Conservation (phyloP, 768 basidiomycete species). For the Boletus fagicola region DNA sequence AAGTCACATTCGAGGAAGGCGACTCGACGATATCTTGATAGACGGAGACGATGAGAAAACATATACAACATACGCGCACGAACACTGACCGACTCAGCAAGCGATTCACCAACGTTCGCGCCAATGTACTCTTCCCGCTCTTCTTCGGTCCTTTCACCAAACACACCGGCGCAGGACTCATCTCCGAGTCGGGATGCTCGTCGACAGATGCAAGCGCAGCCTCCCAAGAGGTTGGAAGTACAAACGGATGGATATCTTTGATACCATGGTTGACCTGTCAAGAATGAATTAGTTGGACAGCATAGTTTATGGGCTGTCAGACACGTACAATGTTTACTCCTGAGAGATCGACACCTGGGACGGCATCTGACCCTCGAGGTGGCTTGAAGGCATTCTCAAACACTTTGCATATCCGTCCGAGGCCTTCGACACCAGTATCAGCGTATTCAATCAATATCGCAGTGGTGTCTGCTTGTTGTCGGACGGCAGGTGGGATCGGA, state of each 20-base stretch:
- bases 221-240: constrained; percentile 38
- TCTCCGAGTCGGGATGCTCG: constrained; percentile 5
- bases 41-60: not conserved
- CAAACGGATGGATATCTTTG: constrained; percentile 35
- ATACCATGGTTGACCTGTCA: constrained; percentile 26
- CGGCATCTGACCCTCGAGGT: constrained; percentile 30
- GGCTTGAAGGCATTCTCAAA: constrained; percentile 64
- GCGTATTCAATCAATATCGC: constrained; percentile 59
- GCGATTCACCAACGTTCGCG: constrained; percentile 67
- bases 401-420: constrained; percentile 59
- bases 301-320: not conserved
- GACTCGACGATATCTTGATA: constrained; percentile 66
- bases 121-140: constrained; percentile 88
- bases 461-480: constrained; percentile 24
- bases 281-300: constrained; percentile 16
- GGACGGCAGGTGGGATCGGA: constrained; percentile 13
- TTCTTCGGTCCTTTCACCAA: constrained; percentile 85
- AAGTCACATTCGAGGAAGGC: constrained; percentile 92
- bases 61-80: not conserved
- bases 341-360: constrained; percentile 44
- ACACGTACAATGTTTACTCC: constrained; percentile 49
- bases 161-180: constrained; percentile 39
- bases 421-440: constrained; percentile 59
- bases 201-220: constrained; percentile 23
- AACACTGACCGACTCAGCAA: constrained; percentile 53